Conservation (phyloP, 352 stramenopile species). For the Globisporangium nagaii region DNA sequence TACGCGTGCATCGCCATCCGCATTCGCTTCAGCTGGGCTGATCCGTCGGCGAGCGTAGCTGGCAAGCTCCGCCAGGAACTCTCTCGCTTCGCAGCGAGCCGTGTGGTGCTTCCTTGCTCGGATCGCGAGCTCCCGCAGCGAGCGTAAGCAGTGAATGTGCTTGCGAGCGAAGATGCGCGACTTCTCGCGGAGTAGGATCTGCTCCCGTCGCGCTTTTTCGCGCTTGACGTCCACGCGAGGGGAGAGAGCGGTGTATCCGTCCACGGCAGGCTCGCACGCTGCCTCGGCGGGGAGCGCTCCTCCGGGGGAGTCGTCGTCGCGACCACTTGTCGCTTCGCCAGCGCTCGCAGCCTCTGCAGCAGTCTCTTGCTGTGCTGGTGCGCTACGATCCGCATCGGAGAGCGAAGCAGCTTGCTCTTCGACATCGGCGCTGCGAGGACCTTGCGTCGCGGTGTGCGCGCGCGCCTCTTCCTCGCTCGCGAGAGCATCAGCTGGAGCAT, state of each 20-base stretch:
- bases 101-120: slow-evolving; percentile 8
- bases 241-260: slow-evolving; percentile 1
- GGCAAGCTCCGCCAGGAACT: not conserved
- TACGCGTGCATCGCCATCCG: not conserved
- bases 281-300: not conserved
- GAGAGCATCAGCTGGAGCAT: not conserved
- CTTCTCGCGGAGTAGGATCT: slow-evolving; percentile 7
- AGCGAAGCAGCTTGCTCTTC: not conserved
- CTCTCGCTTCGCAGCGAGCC: slow-evolving; percentile 1
- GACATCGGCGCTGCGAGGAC: slow-evolving; percentile 2
- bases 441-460: not conserved
- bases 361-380: not conserved
- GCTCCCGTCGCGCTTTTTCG: slow-evolving; percentile 1
- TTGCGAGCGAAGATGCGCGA: slow-evolving; percentile 13
- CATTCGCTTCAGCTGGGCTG: not conserved
- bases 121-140: not conserved
- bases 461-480: too few species aligned
- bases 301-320: slow-evolving; percentile 5
- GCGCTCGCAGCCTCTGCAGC: slow-evolving; percentile 9
- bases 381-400: not conserved
- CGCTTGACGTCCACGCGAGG: not conserved
- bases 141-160: slow-evolving; percentile 10
- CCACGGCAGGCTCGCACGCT: not conserved
- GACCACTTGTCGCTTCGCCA: slow-evolving; percentile 3
- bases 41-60: not conserved